Percentiles rank a stretch among this genome's conserved stretches.
Conservation (phyloP, 2,329 filamentous ascomycete species). For the Epichloe amarillans region DNA sequence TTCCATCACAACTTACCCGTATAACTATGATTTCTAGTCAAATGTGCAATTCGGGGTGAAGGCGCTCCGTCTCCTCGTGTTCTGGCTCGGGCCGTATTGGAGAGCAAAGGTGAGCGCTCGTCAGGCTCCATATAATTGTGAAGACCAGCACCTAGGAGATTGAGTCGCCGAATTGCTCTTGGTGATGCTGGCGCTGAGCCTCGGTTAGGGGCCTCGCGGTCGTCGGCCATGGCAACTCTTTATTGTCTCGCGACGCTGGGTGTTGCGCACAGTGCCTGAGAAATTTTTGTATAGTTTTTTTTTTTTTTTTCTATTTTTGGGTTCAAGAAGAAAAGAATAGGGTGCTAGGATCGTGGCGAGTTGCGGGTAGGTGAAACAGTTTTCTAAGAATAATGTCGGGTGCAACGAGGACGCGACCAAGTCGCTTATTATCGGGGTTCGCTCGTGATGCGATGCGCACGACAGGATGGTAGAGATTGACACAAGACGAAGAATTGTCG, state of each 20-base stretch:
- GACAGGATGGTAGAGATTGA: not conserved
- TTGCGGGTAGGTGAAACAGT: not conserved
- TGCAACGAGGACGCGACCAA: not conserved
- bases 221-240: conserved; percentile 18
- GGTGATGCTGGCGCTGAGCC: conserved; percentile 22
- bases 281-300: no score
- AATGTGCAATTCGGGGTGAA: conserved; percentile 15
- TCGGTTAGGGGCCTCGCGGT: conserved; percentile 13
- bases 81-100: conserved; percentile 26
- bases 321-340: not conserved
- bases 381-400: not conserved
- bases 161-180: conserved; percentile 16
- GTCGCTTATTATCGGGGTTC: not conserved
- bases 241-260: not conserved
- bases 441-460: not conserved
- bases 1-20: conserved; percentile 19
- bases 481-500: no score
- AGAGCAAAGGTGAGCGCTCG: conserved; percentile 29
- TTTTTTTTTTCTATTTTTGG: not conserved
- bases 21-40: conserved; percentile 30
- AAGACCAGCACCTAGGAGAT: conserved; percentile 11
- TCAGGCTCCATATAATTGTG: conserved; percentile 22
- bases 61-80: conserved; percentile 25
- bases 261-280: no score
- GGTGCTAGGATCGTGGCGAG: not conserved